Base-by-base conservation (phyloP, 306 rosid genomes). In the Ziziphus jujuba region DNA sequence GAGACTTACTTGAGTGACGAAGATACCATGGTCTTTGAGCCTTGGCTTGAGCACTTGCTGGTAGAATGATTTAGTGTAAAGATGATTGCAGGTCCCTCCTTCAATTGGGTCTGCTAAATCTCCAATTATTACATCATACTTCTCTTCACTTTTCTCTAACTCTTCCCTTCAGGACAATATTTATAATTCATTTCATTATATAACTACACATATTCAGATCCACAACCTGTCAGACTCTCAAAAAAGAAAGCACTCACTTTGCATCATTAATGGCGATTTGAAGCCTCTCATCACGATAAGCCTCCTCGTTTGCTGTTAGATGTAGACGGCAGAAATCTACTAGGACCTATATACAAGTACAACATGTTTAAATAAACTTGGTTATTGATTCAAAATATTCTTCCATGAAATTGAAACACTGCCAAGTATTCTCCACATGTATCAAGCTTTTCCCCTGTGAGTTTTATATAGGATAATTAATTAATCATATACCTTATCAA, bases 11-110 rank as follows among this genome's bases (percentile, higher is more conserved):
- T 68, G 79, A 50, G 79, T 78, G 61, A 78, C 69, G 51, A 78
- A 78, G 31, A 73, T 78, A 38, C 79, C 82, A 56, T 67, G 62
- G 19, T 63, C 63, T 9, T 67, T 72, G 47, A 78, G 75, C 54
- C 72, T 74, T 6, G 78, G 75, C 65, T 78, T 73, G 38, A 73
- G 28, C 44, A 73, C 72, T 50, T 57, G 53, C 64, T 78, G 60
- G 28, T 78, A 69, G 69, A 69, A 69, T 49, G 54, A 45, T 58
- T 73, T 73, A 14, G 79, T 73, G 72, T 62, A 73, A 23, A 78
- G 78, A 36, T 67, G 33, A 43, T 78, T 72, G 67, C 75, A 72
- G 3, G 78, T 75, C 65, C 82, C 79, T 78, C 78, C 79, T 66
- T 78, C 79, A 11, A 72, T 67, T 28, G 82, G 82, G 38, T 73